Percentiles rank a stretch among this genome's conserved stretches.
Conservation (phyloP, 2,329 filamentous ascomycete species). For the Calonectria crousiana region DNA sequence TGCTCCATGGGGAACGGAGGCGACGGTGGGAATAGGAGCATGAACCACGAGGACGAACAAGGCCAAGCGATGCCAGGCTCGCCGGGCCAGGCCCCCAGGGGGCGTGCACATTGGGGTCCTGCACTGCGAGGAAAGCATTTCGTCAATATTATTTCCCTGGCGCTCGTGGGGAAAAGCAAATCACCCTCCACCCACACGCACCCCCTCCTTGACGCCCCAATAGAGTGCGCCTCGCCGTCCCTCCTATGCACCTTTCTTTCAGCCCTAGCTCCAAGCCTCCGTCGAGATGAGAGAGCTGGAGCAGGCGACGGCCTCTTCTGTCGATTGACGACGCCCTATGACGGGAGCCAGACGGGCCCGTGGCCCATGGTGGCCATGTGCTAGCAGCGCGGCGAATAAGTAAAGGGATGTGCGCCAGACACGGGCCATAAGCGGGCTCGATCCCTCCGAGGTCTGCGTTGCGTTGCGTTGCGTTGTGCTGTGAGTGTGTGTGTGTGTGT, state of each 20-base stretch:
- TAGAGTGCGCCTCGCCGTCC: conserved; percentile 14
- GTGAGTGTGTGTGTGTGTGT: background rate
- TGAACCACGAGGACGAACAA: conserved; percentile 4
- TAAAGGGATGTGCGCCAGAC: conserved; percentile 22
- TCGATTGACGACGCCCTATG: conserved; percentile 13
- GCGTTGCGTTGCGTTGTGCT: background rate
- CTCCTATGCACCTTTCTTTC: conserved; percentile 13
- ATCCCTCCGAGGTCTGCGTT: background rate
- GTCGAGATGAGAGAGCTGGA: background rate
- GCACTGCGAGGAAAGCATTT: background rate
- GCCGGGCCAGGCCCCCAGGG: background rate
- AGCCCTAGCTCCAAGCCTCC: conserved; percentile 16
- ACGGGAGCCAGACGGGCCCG: conserved; percentile 16
- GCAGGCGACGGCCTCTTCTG: background rate
- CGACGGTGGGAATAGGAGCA: conserved; percentile 1
- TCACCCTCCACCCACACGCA: background rate
- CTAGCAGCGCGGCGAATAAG: conserved; percentile 28
- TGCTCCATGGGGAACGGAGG: background rate
- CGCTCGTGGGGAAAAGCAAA: conserved; percentile 13
- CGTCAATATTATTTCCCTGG: conserved; percentile 9
- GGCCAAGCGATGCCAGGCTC: background rate
- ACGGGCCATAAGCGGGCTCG: conserved; percentile 36
- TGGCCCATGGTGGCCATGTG: conserved; percentile 26
- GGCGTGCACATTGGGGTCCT: background rate
- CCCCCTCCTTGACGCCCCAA: conserved; percentile 9